Percentiles rank a stretch among this genome's conserved stretches.
Conservation (phyloP, 176 grass and related monocot species). For the Carex scoparia region DNA sequence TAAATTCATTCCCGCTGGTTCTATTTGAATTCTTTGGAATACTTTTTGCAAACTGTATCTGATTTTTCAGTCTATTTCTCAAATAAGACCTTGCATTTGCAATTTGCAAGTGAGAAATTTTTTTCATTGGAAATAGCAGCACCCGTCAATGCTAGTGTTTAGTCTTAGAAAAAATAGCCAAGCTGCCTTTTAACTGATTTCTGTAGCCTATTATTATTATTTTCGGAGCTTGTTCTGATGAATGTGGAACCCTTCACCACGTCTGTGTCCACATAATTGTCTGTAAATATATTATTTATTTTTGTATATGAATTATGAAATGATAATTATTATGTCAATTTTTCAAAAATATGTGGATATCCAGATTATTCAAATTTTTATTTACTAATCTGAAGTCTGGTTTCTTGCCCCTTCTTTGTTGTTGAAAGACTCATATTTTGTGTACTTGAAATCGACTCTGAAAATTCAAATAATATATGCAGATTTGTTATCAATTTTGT, state of each 20-base stretch:
- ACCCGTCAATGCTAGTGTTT: not conserved
- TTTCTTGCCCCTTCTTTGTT: not conserved
- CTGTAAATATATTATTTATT: not conserved
- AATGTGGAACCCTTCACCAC: not conserved
- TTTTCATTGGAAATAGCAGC: not conserved
- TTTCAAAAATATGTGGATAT: not conserved
- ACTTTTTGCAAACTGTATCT: not conserved
- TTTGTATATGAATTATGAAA: not conserved
- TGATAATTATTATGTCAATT: not conserved
- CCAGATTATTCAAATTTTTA: not conserved
- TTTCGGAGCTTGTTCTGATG: not conserved
- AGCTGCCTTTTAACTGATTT: not conserved
- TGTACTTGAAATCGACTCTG: not conserved
- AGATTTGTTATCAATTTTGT: not conserved
- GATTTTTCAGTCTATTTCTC: not conserved
- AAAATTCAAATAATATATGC: not conserved
- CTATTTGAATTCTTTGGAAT: not conserved
- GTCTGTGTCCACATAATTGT: not conserved
- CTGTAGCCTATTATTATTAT: not conserved
- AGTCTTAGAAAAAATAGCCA: not conserved
- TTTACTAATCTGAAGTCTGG: not conserved
- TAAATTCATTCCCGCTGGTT: not conserved
- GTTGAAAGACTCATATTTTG: not conserved
- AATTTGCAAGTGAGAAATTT: not conserved
- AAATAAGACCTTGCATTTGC: not conserved